Evolutionary conservation across 140 eudicot genomes (phyloP), one percentile per base, ranked within the genome.

Genomic region (Bidens hawaiensis): DNA sequence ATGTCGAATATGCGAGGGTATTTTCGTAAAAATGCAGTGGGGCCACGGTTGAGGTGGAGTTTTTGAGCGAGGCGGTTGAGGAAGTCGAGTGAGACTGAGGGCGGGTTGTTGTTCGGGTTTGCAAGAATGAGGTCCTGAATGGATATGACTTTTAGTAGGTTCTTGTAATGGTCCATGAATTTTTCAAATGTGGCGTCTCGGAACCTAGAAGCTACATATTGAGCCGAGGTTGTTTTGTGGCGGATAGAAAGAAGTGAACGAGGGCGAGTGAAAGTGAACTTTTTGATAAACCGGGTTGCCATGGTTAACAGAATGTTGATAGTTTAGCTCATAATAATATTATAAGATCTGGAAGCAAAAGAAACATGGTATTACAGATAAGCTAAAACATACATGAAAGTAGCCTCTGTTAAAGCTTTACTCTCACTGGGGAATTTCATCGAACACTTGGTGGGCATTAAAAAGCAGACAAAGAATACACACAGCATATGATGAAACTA

Each of bases 31-130:
- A 91, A 91, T 10, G 80, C 74, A 42, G 85, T 71, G 60, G 99
- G 89, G 49, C 96, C 99, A 8, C 87, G 85, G 84, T 87, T 87
- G 75, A 91, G 96, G 73, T 82, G 99, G 77, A 87, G 85, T 31
- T 74, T 77, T 46, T 91, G 99, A 38, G 99, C 82, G 75, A 91
- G 96, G 48, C 89, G 80, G 79, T 74, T 68, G 70, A 91, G 86
- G 81, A 91, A 91, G 47, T 87, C 89, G 36, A 91, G 59, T 33
- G 99, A 87, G 58, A 91, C 69, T 13, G 93, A 77, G 11, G 91
- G 95, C 11, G 95, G 94, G 71, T 63, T 64, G 68, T 28, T 30
- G 15, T 51, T 55, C 3, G 87, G 87, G 78, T 82, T 78, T 38
- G 95, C 73, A 24, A 91, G 93, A 65, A 91, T 85, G 65, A 91